Percentiles rank a stretch among this genome's conserved stretches.
phyloP scores from a whole-genome alignment of 176 grass and related monocot genomes.

The Aegilops bicornis region DNA sequence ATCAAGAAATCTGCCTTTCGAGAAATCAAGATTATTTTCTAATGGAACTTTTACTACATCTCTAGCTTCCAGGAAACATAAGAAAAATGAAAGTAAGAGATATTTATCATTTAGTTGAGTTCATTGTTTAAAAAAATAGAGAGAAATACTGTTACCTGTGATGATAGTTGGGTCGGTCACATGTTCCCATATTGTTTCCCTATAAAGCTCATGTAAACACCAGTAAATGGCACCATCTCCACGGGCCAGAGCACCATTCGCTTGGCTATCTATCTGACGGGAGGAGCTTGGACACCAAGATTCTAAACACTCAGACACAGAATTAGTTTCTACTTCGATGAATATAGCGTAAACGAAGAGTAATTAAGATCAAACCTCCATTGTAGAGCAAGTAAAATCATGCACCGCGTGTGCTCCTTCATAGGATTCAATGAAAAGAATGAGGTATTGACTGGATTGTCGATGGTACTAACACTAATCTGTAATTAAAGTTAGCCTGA shows the following conservation, averaged over 20 bases:
- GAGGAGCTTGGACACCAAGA: slow-evolving; percentile 84
- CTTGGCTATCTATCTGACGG: slow-evolving; percentile 95
- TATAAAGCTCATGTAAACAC: slow-evolving; percentile 62
- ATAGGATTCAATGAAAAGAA: slow-evolving; percentile 75
- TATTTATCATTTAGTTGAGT: background rate
- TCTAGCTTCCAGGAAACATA: slow-evolving; percentile 68
- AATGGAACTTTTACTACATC: slow-evolving; percentile 73
- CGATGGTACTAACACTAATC: slow-evolving; percentile 20
- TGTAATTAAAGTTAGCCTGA: too few relatives aligned
- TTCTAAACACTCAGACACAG: slow-evolving; percentile 52
- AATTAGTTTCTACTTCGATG: background rate
- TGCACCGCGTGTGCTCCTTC: slow-evolving; percentile 85
- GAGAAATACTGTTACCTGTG: slow-evolving; percentile 48
- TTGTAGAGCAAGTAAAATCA: slow-evolving; percentile 80
- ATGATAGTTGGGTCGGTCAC: slow-evolving; percentile 76
- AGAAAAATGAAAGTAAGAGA: background rate
- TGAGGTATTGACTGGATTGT: slow-evolving; percentile 64
- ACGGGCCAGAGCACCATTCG: slow-evolving; percentile 83
- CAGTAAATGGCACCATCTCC: slow-evolving; percentile 92
- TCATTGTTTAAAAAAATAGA: background rate
- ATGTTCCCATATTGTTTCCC: too few relatives aligned
- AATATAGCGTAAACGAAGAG: background rate
- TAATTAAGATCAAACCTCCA: slow-evolving; percentile 49
- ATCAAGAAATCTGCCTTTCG: slow-evolving; percentile 85
- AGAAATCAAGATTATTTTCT: slow-evolving; percentile 85